Evolutionary conservation across 2,329 filamentous ascomycete genomes (phyloP), one percentile per base, ranked within the genome.

Genomic region (Malbranchea zuffiana): DNA sequence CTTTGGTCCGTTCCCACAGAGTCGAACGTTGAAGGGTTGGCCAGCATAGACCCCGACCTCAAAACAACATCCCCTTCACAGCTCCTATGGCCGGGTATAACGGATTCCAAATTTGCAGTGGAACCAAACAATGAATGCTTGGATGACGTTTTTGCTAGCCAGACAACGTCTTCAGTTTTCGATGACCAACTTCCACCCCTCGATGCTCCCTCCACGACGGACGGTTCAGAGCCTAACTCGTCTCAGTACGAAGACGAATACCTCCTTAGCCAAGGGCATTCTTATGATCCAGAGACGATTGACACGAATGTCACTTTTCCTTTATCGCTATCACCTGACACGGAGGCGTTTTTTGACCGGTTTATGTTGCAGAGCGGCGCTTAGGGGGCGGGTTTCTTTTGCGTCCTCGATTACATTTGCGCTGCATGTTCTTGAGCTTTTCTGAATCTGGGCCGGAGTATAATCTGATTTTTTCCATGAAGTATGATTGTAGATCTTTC

Each of bases 61-160:
- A 18, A 7, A 10, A 20, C 32, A 1, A 26, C 15, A 12, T 53
- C 56, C 18, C 49, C 52, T 17, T 41, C 43, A 28, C 50, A 56
- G 29, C 49, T 51, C 11, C 41, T 62, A 32, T 61, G 57, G 28
- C 61, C 59, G 10, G 54, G 57, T n/a, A 52, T 53, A 30, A 53
- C 53, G 2, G 55, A 52, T 3, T 55, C 60, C 3, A 59, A 55
- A 1, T 44, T 62, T 26, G 47, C 51, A 5, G 53, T 54, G 34
- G 55, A 56, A 34, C 51, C 56, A 1, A 48, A 53, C 6, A 53
- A 52, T 13, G 56, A 58, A 1, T 57, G 61, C 21, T 53, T 64
- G 12, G 42, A 41, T 12, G 61, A 62, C 41, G 52, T 62, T 12
- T 63, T 63, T 41, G 61, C 61, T 39, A 56, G 50, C 27, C 54